Conservation (phyloP, 1,284 basidiomycete genomes). For the Paramarasmius palmivorus region DNA sequence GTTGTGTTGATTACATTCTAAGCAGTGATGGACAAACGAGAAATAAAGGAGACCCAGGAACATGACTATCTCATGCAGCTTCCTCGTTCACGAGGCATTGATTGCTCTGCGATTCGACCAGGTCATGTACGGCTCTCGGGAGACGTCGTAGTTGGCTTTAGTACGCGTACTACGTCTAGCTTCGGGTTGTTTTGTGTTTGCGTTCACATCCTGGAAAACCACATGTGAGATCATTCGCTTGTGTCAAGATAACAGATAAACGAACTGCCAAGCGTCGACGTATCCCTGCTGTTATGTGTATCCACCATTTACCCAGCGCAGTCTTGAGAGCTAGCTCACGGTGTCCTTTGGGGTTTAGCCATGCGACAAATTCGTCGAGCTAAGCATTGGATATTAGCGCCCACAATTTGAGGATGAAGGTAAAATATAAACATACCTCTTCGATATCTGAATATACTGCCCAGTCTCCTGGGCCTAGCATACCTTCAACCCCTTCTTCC, state of each 20-base stretch:
- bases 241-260: constrained; percentile 16
- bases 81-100: constrained; percentile 34
- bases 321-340: constrained; percentile 86
- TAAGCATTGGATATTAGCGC: constrained; percentile 29
- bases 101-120: constrained; percentile 78
- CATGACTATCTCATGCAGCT: no score
- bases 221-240: constrained; percentile 7
- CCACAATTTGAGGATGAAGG: background rate
- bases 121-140: constrained; percentile 78
- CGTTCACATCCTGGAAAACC: constrained; percentile 62
- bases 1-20: no score
- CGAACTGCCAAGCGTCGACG: constrained; percentile 70
- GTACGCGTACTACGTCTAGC: constrained; percentile 75
- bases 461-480: constrained; percentile 82
- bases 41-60: no score
- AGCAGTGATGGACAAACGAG: no score
- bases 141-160: constrained; percentile 61
- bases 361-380: constrained; percentile 82
- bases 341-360: constrained; percentile 91
- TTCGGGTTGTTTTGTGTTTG: constrained; percentile 68
- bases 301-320: constrained; percentile 81
- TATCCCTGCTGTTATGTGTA: constrained; percentile 83
- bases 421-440: constrained; percentile 55
- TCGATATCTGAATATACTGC: constrained; percentile 85
- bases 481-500: constrained; percentile 78